phyloP scores from a whole-genome alignment of 257 asterid genomes.

The Solanum bukasovii region DNA sequence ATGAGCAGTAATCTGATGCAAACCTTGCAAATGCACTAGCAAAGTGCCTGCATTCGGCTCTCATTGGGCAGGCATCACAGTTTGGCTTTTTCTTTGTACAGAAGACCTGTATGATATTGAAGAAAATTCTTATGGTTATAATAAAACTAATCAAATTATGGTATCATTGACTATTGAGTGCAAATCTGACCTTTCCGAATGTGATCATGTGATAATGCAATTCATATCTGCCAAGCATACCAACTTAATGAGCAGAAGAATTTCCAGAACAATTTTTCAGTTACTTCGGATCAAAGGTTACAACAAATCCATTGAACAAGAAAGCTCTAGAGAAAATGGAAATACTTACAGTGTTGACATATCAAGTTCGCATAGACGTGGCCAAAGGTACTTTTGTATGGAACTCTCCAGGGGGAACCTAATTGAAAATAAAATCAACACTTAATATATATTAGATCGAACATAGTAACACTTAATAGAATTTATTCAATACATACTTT shows the following conservation, averaged over 20 bases:
- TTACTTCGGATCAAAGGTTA: neutral
- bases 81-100: slow-evolving; percentile 48
- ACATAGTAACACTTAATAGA: neutral
- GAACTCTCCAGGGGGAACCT: slow-evolving; percentile 42
- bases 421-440: neutral
- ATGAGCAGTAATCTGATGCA: neutral
- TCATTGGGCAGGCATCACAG: slow-evolving; percentile 54
- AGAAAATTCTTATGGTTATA: neutral
- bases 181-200: slow-evolving; percentile 39
- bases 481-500: slow-evolving; percentile 15
- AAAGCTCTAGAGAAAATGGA: neutral
- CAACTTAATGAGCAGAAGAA: neutral
- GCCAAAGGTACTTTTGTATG: slow-evolving; percentile 54
- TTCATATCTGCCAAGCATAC: slow-evolving; percentile 30
- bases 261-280: neutral
- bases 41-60: slow-evolving; percentile 36
- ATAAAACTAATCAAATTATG: neutral
- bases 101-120: slow-evolving; percentile 21
- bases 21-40: slow-evolving; percentile 58
- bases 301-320: neutral
- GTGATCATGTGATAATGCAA: slow-evolving; percentile 44
- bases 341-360: slow-evolving; percentile 13
- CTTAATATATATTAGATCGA: neutral
- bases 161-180: neutral
- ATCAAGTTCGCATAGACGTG: slow-evolving; percentile 19